These are phyloP conservation scores for Eucalyptus pauciflora DNA, from an alignment of 345 rosid genomes.

Conservation along the genomic window DNA sequence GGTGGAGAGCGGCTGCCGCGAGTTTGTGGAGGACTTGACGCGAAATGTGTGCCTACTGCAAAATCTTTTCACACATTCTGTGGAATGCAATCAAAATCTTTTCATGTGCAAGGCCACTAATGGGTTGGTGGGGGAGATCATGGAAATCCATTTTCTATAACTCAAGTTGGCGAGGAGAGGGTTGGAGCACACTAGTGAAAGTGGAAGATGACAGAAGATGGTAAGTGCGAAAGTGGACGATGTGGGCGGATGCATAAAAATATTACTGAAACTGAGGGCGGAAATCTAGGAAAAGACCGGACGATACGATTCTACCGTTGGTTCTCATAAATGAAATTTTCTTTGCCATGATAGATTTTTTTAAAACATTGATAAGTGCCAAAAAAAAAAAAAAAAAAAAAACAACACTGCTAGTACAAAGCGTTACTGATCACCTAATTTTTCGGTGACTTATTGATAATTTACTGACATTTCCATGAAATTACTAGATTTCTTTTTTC, in stretches of 20 bases:
- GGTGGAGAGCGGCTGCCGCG: not conserved
- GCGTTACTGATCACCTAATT: not conserved
- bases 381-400: not conserved
- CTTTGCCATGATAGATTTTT: not conserved
- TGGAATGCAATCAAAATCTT: not conserved
- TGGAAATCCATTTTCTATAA: not conserved
- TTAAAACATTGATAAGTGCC: not conserved
- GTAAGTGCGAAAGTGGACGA: not conserved
- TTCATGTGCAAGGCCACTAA: not conserved
- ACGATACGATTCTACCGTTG: not conserved
- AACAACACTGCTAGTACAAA: not conserved
- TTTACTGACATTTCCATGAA: not conserved
- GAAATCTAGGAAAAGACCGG: not conserved
- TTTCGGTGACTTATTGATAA: not conserved
- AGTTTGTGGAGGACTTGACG: not conserved
- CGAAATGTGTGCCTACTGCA: not conserved
- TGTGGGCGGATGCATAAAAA: not conserved
- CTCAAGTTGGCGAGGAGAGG: not conserved
- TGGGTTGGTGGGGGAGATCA: not conserved
- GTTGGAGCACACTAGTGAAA: conserved; percentile 10
- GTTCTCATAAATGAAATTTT: not conserved
- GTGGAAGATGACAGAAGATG: conserved; percentile 24
- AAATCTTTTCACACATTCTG: not conserved
- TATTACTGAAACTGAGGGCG: not conserved
- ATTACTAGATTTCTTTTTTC: not conserved